Percentiles rank a stretch among this genome's conserved stretches.
Evolutionary conservation across 495 filamentous ascomycete species (phyloP).

Genomic region (Trichoderma erinaceum): DNA sequence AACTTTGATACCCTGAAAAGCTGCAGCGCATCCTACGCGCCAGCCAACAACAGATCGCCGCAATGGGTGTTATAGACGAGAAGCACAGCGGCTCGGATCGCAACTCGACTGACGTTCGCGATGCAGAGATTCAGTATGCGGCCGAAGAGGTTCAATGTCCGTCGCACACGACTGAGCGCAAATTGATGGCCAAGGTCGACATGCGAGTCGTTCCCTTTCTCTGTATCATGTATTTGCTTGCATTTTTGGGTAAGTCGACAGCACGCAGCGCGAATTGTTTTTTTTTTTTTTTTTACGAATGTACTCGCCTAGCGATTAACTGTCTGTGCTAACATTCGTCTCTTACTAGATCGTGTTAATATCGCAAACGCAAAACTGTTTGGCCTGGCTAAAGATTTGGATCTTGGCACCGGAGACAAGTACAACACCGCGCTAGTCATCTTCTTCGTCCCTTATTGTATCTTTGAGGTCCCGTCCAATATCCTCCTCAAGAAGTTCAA

Average conservation of each 20-base stretch:
- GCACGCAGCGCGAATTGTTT: neutral
- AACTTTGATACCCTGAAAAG: neutral
- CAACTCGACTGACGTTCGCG: constrained; percentile 5
- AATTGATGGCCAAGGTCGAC: constrained; percentile 72
- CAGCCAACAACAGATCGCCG: neutral
- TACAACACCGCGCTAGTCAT: constrained; percentile 79
- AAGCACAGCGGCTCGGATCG: constrained; percentile 2
- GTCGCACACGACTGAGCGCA: constrained; percentile 48
- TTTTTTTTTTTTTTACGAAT: neutral
- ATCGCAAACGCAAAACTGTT: constrained; percentile 62
- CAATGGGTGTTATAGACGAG: neutral
- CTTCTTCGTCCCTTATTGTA: constrained; percentile 89
- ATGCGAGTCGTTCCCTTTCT: constrained; percentile 73
- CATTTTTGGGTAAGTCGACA: constrained; percentile 51
- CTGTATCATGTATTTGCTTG: constrained; percentile 75
- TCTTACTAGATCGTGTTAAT: constrained; percentile 57
- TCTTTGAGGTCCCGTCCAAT: constrained; percentile 87
- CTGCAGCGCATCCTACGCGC: neutral
- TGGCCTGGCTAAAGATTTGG: constrained; percentile 58
- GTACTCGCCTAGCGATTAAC: neutral
- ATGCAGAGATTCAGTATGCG: neutral
- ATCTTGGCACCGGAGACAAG: constrained; percentile 48
- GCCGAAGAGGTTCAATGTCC: constrained; percentile 15
- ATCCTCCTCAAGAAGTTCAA: constrained; percentile 74
- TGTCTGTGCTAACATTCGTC: neutral